Evolutionary conservation across 1,284 basidiomycete genomes (phyloP).

Genomic region (Hypsizygus ulmarius): DNA sequence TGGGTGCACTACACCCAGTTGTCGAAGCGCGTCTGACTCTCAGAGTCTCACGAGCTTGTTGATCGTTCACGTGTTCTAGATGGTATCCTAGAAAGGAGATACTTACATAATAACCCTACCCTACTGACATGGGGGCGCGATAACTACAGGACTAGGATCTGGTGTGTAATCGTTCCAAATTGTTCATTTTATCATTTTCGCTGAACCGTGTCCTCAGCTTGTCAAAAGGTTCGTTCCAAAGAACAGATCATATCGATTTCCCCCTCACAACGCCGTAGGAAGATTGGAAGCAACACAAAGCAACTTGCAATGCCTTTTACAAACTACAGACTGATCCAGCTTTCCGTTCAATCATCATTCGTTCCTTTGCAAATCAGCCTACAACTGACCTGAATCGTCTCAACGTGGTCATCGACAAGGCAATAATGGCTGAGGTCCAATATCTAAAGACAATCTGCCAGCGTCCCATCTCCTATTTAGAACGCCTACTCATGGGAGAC

Average conservation of each 20-base stretch:
- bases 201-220: no score
- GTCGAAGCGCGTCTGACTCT: no score
- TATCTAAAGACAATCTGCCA: conserved; percentile 13
- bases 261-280: no score
- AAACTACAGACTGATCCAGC: conserved; percentile 2
- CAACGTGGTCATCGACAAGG: conserved; percentile 13
- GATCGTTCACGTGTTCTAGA: no score
- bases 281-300: no score
- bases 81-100: neutral
- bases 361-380: conserved; percentile 14
- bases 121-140: neutral
- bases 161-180: no score
- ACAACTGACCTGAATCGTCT: conserved; percentile 12
- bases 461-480: conserved; percentile 19
- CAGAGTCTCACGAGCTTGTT: no score
- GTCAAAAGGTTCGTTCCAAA: no score
- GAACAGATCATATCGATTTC: no score
- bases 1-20: no score
- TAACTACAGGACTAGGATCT: neutral
- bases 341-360: conserved; percentile 9
- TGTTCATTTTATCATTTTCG: no score
- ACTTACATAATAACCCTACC: conserved; percentile 1
- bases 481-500: conserved; percentile 28
- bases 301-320: no score
- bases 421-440: conserved; percentile 8